Conservation (phyloP, 2,329 filamentous ascomycete species). For the Juglanconis juglandina region DNA sequence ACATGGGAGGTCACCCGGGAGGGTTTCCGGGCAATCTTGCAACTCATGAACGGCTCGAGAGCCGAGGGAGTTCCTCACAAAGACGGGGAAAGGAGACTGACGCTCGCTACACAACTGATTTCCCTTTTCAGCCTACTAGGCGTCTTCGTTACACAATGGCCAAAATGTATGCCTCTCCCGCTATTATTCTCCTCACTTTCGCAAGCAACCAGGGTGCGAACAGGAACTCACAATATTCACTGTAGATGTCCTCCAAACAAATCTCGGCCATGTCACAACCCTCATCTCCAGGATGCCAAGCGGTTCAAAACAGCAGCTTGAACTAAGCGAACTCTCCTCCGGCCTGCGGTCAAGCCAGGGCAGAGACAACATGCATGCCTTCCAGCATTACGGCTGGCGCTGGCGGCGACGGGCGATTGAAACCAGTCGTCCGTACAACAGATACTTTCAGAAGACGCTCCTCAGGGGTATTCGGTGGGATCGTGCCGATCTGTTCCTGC, state of each 20-base stretch:
- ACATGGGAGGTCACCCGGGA: conserved; percentile 27
- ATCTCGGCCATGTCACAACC: neutral
- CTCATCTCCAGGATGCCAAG: neutral
- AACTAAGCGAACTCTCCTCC: neutral
- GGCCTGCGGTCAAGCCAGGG: conserved; percentile 1
- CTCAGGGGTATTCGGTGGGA: neutral
- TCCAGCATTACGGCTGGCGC: neutral
- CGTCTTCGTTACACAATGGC: conserved; percentile 14
- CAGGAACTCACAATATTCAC: neutral
- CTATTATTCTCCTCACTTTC: neutral
- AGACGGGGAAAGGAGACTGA: neutral
- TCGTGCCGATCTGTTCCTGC: conserved; percentile 9
- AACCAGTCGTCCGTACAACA: neutral
- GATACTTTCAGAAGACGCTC: neutral
- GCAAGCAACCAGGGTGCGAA: neutral
- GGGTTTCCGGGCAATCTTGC: conserved; percentile 12
- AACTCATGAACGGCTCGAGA: conserved; percentile 7
- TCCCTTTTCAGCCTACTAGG: conserved; percentile 10
- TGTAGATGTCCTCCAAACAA: neutral
- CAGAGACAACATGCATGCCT: neutral
- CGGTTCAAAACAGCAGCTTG: conserved; percentile 2
- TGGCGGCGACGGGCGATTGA: neutral
- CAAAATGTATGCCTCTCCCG: conserved; percentile 1
- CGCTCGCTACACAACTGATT: conserved; percentile 7
- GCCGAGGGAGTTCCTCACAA: neutral